Base-by-base conservation (phyloP, 140 eudicot genomes). In the Ambrosia hybrid region DNA sequence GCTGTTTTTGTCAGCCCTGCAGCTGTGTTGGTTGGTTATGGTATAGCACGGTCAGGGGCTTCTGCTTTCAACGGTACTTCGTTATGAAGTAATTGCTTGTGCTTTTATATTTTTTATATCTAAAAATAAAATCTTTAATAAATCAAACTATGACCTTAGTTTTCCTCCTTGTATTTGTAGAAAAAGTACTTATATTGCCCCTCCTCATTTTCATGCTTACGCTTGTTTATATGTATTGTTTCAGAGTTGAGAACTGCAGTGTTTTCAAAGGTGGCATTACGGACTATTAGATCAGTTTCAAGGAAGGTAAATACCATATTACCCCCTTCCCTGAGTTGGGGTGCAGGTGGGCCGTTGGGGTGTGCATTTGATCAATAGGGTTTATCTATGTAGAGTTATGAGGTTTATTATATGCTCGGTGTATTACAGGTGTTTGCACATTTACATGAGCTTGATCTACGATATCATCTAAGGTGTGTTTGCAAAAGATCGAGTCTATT, bases 11-110 rank as follows among this genome's bases (percentile, higher is more conserved):
- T 83, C 48, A 94, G 91, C 66, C 99, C 99, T 46, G 97, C 91
- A 36, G 96, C 99, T 4, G 89, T 94, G 75, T 75, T 94, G 74
- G 70, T 90, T 66, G 99, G 99, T 30, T 94, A 90, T 71, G 99
- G 99, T 13, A 83, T 90, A 62, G 99, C 99, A 13, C 85, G 99
- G 6, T 56, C 87, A 5, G 96, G 99, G 80, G 94, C 95, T 58
- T 70, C 99, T 72, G 97, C 97, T 80, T 90, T 90, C 86, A 94
- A 94, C 85, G 97, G 99, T 94, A 88, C 85, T 75, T 82, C 85
- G 55, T 68, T 74, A 84, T 86, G 87, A 84, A 69, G 89, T 82
- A 87, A 82, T 76, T 84, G 89, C 89, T 79, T 34, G 52, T 73
- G 74, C 85, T 79, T 74, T 79, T 37, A 51, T 72, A 70, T 68